Evolutionary conservation across 2,329 filamentous ascomycete species (phyloP), one percentile per base, ranked within the genome.

Genomic region (Clonostachys solani): DNA sequence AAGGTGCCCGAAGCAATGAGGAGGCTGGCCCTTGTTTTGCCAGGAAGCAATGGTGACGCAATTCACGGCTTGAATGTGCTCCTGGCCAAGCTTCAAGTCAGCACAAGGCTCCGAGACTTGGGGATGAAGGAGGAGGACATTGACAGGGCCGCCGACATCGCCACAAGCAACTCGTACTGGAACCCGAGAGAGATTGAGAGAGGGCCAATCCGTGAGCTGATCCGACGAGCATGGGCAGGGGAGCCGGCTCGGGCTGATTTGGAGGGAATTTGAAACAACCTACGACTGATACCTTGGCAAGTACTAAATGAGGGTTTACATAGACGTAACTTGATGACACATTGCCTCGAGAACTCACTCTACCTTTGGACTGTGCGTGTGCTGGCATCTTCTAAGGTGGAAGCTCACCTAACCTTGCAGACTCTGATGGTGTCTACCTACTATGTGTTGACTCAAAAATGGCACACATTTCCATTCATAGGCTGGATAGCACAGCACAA

Each of bases 51-150:
- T 29, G 80, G 80, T 1, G 78, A 84, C 60, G 78, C 80, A 2
- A 73, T 80, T 18, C 63, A 68, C 17, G 81, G 81, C 0, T 55
- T 84, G 47, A 84, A 85, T 53, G 58, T 73, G 2, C 62, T 85
- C 19, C 57, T 84, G 40, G 55, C 61, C n/a, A 78, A 74, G 54
- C 54, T 84, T 29, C 67, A 69, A 46, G 78, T 83, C 9, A 74
- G 75, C 61, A 68, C 72, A 44, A 73, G 67, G 3, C 58, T 82
- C 52, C 75, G 74, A 57, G 72, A 73, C 6, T 75, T 74, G 54
- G 80, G 80, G 0, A 77, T 84, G 73, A 75, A 77, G 60, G 80
- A 83, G 54, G 72, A 74, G 34, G 76, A 81, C 56, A 68, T 84
- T n/a, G 78, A 80, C 41, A 77, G 74, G 60, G 80, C 77, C 2